Evolutionary conservation across 2,329 filamentous ascomycete species (phyloP).

Genomic region (Ophiostoma novo-ulmi): DNA sequence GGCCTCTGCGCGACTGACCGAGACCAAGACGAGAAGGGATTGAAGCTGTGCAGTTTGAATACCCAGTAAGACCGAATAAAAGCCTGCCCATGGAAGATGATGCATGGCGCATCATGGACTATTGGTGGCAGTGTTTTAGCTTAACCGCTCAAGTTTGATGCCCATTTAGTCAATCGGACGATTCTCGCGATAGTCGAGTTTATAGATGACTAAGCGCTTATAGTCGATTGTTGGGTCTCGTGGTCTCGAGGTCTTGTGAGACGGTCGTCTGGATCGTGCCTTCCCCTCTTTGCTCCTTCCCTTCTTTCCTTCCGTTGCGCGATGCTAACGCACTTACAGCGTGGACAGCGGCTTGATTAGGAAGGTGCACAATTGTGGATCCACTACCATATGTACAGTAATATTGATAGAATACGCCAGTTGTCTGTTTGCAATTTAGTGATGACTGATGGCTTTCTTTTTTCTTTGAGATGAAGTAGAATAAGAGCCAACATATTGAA

Average conservation of each 20-base stretch:
- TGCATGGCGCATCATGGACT: not conserved
- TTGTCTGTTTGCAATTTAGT: too few species aligned
- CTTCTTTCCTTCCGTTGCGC: not conserved
- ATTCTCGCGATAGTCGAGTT: too few species aligned
- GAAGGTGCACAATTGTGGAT: not conserved
- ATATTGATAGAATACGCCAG: too few species aligned
- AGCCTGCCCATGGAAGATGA: not conserved
- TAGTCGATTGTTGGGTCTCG: not conserved
- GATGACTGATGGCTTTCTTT: not conserved
- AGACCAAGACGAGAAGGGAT: not conserved
- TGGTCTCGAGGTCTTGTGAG: not conserved
- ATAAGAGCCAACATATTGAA: not conserved
- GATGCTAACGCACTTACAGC: slow-evolving; percentile 4
- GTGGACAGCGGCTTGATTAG: not conserved
- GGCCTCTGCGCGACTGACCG: not conserved
- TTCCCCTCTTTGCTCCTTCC: not conserved
- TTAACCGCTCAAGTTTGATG: not conserved
- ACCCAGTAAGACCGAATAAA: not conserved
- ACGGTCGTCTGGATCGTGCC: not conserved
- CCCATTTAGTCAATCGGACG: not conserved
- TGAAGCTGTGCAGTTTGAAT: not conserved
- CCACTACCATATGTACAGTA: not conserved
- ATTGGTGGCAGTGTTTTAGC: not conserved
- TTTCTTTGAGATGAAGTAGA: not conserved
- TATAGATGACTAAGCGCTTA: not conserved